Evolutionary conservation across 2,329 filamentous ascomycete species (phyloP), one percentile per base, ranked within the genome.

Genomic region (Xylaria sp.): DNA sequence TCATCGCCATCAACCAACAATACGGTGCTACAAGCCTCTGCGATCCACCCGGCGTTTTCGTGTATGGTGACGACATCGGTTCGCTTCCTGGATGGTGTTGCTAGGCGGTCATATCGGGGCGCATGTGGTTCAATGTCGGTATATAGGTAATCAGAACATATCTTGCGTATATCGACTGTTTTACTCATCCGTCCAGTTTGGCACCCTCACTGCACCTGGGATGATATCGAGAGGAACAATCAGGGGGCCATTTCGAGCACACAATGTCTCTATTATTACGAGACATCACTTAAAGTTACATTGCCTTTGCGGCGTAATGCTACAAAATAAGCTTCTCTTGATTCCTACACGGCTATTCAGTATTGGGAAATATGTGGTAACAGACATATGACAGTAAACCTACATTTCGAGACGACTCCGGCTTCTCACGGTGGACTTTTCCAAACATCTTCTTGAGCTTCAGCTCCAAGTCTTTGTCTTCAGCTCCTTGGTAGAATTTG

Each of bases 401-500:
- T 85, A 97, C 96, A 79, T 86, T 92, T 76, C 96, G 88, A 45
- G 95, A 98, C 6, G 94, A 92, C 64, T 97, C 92, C 0, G 97
- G 96, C 80, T 99, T 99, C 79, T 97, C 92, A 68, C 94, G 86
- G 75, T 92, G 85, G 1, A 99, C 96, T 73, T 88, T 92, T 19
- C 84, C 82, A 78, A 99, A 99, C 74, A 97, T 82, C 57, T 85
- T 88, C 78, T 88, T 93, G 48, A 99, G 83, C 73, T 88, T 88
- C 69, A 81, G 84, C 82, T 98, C 93, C 11, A 99, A 81, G 1
- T 83, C 84, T 80, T 92, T 94, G 76, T 98, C 95, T 79, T 98
- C 94, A 4, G 85, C 79, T 3, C 96, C 96, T 79, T 97, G 93
- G 79, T 98, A 99, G 81, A 97, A 99, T 80, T 99, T 99, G 86